Conservation (phyloP, 2,329 filamentous ascomycete genomes). For the Monosporascus sp. region DNA sequence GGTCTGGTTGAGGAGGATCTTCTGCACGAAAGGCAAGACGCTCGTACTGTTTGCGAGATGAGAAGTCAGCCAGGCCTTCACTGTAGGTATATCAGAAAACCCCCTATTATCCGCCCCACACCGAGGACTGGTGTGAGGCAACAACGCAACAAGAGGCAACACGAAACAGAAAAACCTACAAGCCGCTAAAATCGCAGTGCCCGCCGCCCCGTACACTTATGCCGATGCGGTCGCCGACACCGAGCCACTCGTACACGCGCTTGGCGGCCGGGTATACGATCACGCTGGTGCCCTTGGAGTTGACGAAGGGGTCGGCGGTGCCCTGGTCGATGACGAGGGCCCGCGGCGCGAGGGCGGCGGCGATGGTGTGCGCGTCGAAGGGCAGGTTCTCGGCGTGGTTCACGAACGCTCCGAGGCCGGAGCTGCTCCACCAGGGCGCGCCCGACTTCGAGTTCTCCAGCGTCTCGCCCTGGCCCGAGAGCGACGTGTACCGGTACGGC, state of each 20-base stretch:
- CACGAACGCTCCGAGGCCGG: conserved; percentile 46
- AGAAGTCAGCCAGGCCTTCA: too few relatives aligned
- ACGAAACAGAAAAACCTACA: conserved; percentile 27
- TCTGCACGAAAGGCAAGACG: conserved; percentile 42
- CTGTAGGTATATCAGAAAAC: too few relatives aligned
- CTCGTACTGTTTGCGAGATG: conserved; percentile 25
- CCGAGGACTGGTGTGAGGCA: not conserved
- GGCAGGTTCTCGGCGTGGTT: conserved; percentile 50
- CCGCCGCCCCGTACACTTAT: conserved; percentile 41
- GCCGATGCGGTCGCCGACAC: conserved; percentile 42
- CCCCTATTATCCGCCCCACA: too few relatives aligned
- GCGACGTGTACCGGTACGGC: conserved; percentile 43
- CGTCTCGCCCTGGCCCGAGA: conserved; percentile 40
- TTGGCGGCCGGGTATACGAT: conserved; percentile 47
- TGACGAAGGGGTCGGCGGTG: conserved; percentile 41
- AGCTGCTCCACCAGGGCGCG: conserved; percentile 53
- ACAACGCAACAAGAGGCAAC: not conserved
- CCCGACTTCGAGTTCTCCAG: conserved; percentile 44
- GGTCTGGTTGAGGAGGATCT: conserved; percentile 39
- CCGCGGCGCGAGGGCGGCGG: conserved; percentile 51
- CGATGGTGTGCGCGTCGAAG: conserved; percentile 53
- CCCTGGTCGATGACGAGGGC: conserved; percentile 52
- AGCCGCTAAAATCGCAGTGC: conserved; percentile 44
- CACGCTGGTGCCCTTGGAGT: conserved; percentile 43
- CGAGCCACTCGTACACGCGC: conserved; percentile 49